A percentile compares a stretch with the other conserved stretches of the same genome.
These are phyloP conservation scores for Helianthus tuberosus DNA, from an alignment of 129 eudicot species.

Conservation along the genomic window DNA sequence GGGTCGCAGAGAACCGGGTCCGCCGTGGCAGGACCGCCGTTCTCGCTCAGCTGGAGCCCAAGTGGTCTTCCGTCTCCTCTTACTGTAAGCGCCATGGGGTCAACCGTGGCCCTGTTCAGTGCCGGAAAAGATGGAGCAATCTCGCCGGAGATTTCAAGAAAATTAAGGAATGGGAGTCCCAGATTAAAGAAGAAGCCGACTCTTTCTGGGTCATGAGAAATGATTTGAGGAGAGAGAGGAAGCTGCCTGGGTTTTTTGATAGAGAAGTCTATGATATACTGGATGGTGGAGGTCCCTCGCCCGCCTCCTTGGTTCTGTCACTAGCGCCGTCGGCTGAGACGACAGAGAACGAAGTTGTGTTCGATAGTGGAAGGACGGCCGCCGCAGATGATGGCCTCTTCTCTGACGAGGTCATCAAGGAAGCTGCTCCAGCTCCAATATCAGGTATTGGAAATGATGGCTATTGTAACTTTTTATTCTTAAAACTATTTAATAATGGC, in stretches of 20 bases:
- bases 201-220: slow-evolving; percentile 90
- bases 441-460: slow-evolving; percentile 43
- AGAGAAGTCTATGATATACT: slow-evolving; percentile 83
- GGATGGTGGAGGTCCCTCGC: slow-evolving; percentile 34
- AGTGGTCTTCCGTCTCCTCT: slow-evolving; percentile 84
- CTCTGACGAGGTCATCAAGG: slow-evolving; percentile 41
- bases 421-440: slow-evolving; percentile 40
- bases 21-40: slow-evolving; percentile 57
- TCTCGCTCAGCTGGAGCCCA: slow-evolving; percentile 67
- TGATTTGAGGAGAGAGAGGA: slow-evolving; percentile 83
- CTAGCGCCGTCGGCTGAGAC: slow-evolving; percentile 31
- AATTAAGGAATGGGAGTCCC: slow-evolving; percentile 83
- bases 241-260: slow-evolving; percentile 87
- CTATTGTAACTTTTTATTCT: too few species aligned
- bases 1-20: slow-evolving; percentile 80
- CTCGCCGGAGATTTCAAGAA: slow-evolving; percentile 85
- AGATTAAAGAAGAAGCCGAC: slow-evolving; percentile 46
- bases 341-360: slow-evolving; percentile 48
- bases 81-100: slow-evolving; percentile 91
- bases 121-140: slow-evolving; percentile 96
- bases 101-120: slow-evolving; percentile 92
- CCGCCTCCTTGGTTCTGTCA: slow-evolving; percentile 37
- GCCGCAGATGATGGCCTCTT: slow-evolving; percentile 65
- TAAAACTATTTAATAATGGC: too few species aligned
- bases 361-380: slow-evolving; percentile 74